Evolutionary conservation across 2,329 filamentous ascomycete species (phyloP).

Genomic region (Ophiocordyceps camponoti-rufipedis): DNA sequence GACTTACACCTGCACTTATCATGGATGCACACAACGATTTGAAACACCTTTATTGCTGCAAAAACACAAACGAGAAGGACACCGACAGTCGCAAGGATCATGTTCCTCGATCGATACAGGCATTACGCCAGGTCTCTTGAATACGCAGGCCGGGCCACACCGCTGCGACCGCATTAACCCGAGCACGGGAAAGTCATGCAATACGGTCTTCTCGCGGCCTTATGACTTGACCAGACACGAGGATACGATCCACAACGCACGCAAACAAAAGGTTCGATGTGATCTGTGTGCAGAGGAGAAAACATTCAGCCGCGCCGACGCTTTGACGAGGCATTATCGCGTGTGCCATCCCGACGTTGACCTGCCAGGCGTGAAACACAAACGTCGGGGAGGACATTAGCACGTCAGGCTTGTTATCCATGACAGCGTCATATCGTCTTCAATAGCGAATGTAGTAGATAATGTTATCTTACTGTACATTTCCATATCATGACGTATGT

Average conservation of each 20-base stretch:
- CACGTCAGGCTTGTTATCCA: background rate
- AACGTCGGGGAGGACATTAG: slow-evolving; percentile 9
- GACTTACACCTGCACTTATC: slow-evolving; percentile 92
- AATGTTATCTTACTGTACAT: background rate
- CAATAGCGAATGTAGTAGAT: background rate
- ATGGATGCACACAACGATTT: slow-evolving; percentile 76
- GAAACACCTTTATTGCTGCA: slow-evolving; percentile 74
- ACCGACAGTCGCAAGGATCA: slow-evolving; percentile 50
- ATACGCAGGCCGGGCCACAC: slow-evolving; percentile 85
- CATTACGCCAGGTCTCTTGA: slow-evolving; percentile 40
- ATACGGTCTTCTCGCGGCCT: slow-evolving; percentile 81
- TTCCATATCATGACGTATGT: background rate
- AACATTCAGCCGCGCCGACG: slow-evolving; percentile 90
- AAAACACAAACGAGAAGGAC: slow-evolving; percentile 88
- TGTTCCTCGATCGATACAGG: slow-evolving; percentile 12
- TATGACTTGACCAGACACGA: slow-evolving; percentile 96
- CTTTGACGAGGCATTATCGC: slow-evolving; percentile 81
- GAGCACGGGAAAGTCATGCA: slow-evolving; percentile 86
- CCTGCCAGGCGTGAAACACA: slow-evolving; percentile 44
- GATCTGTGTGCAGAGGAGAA: slow-evolving; percentile 90
- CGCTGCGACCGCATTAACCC: slow-evolving; percentile 87
- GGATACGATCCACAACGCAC: slow-evolving; percentile 89
- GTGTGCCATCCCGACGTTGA: slow-evolving; percentile 85
- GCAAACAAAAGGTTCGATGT: slow-evolving; percentile 89
- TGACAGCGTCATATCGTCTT: no score